Evolutionary conservation across 2,329 filamentous ascomycete genomes (phyloP).

Genomic region (Neobulgaria alba): DNA sequence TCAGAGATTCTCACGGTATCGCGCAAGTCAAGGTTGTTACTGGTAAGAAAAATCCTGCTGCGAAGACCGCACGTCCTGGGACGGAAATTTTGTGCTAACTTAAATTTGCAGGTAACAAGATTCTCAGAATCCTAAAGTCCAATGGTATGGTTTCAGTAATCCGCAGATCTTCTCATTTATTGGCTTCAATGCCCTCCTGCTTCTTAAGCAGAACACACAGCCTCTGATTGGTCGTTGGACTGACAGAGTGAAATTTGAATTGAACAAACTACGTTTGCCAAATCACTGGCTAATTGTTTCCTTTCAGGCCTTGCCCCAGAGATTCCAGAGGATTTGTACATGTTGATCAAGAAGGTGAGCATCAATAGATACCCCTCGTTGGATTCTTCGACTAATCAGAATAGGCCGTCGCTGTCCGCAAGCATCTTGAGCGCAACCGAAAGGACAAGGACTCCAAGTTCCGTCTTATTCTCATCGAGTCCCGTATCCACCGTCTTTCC

Average conservation of each 20-base stretch:
- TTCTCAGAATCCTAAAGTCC: slow-evolving; percentile 97
- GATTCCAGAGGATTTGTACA: slow-evolving; percentile 99
- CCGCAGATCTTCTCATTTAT: too few relatives aligned
- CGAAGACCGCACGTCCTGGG: slow-evolving; percentile 6
- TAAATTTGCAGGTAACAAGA: slow-evolving; percentile 80
- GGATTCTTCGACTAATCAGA: slow-evolving; percentile 12
- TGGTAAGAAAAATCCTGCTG: slow-evolving; percentile 49
- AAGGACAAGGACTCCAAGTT: slow-evolving; percentile 99
- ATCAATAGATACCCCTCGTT: neutral
- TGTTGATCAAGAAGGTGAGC: slow-evolving; percentile 98
- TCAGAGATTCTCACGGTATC: slow-evolving; percentile 96
- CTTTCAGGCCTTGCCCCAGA: slow-evolving; percentile 90
- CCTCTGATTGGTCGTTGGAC: slow-evolving; percentile 85
- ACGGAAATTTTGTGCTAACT: slow-evolving; percentile 27
- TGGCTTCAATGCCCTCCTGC: slow-evolving; percentile 29
- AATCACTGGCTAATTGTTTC: slow-evolving; percentile 87
- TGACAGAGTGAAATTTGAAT: slow-evolving; percentile 64
- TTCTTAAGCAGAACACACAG: slow-evolving; percentile 36
- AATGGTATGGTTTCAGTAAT: slow-evolving; percentile 63
- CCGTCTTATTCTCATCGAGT: slow-evolving; percentile 99
- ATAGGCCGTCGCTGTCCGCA: slow-evolving; percentile 89
- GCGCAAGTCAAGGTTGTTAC: slow-evolving; percentile 97
- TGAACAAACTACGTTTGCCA: slow-evolving; percentile 64
- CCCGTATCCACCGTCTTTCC: slow-evolving; percentile 98
- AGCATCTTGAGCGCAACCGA: slow-evolving; percentile 99